Evolutionary conservation across 441 rosid genomes (phyloP), one percentile per base, ranked within the genome.

Genomic region (Melianthus villosus): DNA sequence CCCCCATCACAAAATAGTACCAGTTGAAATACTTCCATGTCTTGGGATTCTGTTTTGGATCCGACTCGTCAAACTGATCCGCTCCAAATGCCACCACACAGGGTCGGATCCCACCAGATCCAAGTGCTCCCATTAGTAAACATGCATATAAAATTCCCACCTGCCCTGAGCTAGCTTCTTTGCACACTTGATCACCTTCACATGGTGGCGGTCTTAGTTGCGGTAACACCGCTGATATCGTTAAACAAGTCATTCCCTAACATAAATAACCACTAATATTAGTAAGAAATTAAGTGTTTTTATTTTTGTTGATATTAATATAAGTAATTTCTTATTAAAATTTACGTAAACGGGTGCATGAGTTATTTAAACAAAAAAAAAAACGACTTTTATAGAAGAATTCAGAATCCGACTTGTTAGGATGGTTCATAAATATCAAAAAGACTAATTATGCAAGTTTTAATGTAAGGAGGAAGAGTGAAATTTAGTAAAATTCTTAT

Each of bases 101-200:
- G 0, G 97, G 94, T 42, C 97, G 77, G 72, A 86, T 86, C 35
- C 97, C 97, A 17, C 97, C 97, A 3, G 97, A 62, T 10, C 94
- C 94, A n/a, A 86, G 39, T 12, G 94, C 97, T 38, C 60, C 70
- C 1, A 86, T 73, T 2, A 80, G 60, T 16, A 86, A 77, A 22
- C 76, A 73, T 29, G 25, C 47, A 47, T 86, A 82, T 4, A 86
- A 53, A 40, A 82, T 44, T 16, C 73, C 74, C 26, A 77, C 20
- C 30, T 86, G 97, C 30, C 72, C 65, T 14, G 67, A 45, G 15
- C 67, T 63, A 2, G 97, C 97, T 62, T 68, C 60, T 50, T 58
- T 53, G 60, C 97, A 86, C 0, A 54, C 57, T 45, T 58, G 51
- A 25, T 65, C 71, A 13, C 67, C 65, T 9, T 51, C 49, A 53